Base-by-base conservation (phyloP, 2,329 filamentous ascomycete species). In the Xylaria sp. region DNA sequence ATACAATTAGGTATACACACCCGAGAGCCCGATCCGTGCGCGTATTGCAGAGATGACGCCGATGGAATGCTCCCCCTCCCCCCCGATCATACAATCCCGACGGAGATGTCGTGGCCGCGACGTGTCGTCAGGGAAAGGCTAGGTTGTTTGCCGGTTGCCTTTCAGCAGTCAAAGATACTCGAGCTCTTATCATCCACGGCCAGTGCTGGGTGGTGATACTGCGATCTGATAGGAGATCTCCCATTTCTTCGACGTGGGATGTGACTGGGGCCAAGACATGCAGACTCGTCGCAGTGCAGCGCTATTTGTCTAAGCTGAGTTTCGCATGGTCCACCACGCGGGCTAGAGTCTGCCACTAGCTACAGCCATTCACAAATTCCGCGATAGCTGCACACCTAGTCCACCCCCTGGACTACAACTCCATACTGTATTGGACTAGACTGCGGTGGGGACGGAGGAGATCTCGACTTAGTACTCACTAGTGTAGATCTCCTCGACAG, bases 261-360 rank as follows among this genome's bases (percentile, higher is more conserved):
- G 58, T 49, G 54, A 64, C 58, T 62, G 62, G 62, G 58, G 62
- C 53, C 49, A 62, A 54, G 58, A 64, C 43, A 29, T 49, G 58
- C 49, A 29, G 58, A 54, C 43, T 46, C 57, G 35, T 31, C 49
- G 54, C 54, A 41, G 58, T 54, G 49, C 51, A 55, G 21, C 58
- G 54, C 62, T 55, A 58, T 46, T 62, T 54, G 47, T 48, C 54
- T 23, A 27, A 58, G 54, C 47, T 48, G 54, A 59, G 51, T 23
- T n/a, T 25, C 31, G 60, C n/a, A 17, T 40, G 15, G 4, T 40
- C 7, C 47, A 11, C 41, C 47, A 51, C 21, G 7, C 7, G 10
- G 31, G 23, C 47, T 38, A 51, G 29, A 33, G 29, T 11, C 11
- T 6, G n/a, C n/a, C n/a, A n/a, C n/a, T n/a, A n/a, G n/a, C n/a